These are phyloP conservation scores for Rhynchospora pubera DNA, from an alignment of 176 grass and related monocot species.

Conservation along the genomic window DNA sequence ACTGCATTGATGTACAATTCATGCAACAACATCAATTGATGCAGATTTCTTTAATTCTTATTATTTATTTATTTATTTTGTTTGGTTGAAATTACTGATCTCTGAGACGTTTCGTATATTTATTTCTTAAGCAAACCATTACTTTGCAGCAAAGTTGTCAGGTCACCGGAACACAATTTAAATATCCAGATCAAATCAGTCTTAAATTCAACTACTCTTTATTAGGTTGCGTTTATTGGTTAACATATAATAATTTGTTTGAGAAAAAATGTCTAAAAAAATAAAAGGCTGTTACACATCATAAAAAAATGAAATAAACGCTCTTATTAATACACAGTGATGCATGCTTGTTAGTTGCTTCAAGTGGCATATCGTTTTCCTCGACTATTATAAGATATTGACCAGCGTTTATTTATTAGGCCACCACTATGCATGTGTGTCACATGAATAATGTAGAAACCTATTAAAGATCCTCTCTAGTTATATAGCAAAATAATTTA, in stretches of 20 bases:
- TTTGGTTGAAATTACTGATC: background rate
- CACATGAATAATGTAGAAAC: background rate
- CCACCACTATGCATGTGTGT: constrained; percentile 1
- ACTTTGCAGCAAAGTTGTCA: background rate
- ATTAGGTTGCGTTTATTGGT: background rate
- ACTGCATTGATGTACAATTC: no score
- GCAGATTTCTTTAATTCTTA: no score
- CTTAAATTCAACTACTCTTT: background rate
- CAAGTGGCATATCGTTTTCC: background rate
- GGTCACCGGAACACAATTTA: background rate
- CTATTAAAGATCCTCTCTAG: background rate
- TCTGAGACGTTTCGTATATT: background rate
- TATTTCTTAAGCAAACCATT: background rate
- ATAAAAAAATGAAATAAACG: background rate
- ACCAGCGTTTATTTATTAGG: background rate
- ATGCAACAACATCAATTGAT: no score
- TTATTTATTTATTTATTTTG: background rate
- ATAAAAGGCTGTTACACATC: background rate
- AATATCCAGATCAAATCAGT: background rate
- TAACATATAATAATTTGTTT: background rate
- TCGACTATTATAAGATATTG: background rate
- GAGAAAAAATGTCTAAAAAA: background rate
- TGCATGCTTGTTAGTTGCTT: background rate
- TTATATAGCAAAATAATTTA: background rate
- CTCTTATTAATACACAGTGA: background rate